These are phyloP conservation scores for Collybiopsis luxurians DNA, from an alignment of 768 basidiomycete genomes.

Conservation along the genomic window DNA sequence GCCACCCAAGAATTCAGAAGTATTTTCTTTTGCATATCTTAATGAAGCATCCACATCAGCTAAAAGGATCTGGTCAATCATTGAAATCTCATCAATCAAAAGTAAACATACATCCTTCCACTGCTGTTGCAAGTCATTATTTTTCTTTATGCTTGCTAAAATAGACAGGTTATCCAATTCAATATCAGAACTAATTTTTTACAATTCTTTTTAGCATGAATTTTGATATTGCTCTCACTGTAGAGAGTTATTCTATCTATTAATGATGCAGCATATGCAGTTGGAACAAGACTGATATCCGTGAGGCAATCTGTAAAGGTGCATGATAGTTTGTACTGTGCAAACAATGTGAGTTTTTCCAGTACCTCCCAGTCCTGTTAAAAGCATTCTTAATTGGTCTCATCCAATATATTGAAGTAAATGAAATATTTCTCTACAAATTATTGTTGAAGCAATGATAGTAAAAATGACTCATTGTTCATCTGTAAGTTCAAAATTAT, in stretches of 20 bases:
- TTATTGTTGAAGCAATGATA: neutral
- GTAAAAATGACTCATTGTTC: conserved; percentile 14
- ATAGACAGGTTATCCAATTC: conserved; percentile 10
- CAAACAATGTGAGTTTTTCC: conserved; percentile 29
- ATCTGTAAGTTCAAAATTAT: conserved; percentile 11
- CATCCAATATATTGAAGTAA: neutral
- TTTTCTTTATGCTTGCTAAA: conserved; percentile 14
- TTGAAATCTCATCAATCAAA: conserved; percentile 28
- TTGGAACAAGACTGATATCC: conserved; percentile 25
- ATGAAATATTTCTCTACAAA: conserved; percentile 4
- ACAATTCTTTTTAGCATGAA: conserved; percentile 16
- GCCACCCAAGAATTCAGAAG: neutral
- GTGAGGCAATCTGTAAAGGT: conserved; percentile 16
- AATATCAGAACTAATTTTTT: conserved; percentile 11
- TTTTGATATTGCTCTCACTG: conserved; percentile 20
- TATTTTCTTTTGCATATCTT: neutral
- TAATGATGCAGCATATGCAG: conserved; percentile 25
- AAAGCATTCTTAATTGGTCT: conserved; percentile 12
- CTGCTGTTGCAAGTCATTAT: conserved; percentile 15
- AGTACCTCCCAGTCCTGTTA: conserved; percentile 29
- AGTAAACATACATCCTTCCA: conserved; percentile 23
- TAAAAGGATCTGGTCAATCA: conserved; percentile 20
- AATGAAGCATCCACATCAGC: conserved; percentile 20
- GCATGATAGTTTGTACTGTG: conserved; percentile 22
- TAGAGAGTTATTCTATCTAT: conserved; percentile 28